Evolutionary conservation across 768 basidiomycete genomes (phyloP).

Genomic region (Podaxis pistillaris): DNA sequence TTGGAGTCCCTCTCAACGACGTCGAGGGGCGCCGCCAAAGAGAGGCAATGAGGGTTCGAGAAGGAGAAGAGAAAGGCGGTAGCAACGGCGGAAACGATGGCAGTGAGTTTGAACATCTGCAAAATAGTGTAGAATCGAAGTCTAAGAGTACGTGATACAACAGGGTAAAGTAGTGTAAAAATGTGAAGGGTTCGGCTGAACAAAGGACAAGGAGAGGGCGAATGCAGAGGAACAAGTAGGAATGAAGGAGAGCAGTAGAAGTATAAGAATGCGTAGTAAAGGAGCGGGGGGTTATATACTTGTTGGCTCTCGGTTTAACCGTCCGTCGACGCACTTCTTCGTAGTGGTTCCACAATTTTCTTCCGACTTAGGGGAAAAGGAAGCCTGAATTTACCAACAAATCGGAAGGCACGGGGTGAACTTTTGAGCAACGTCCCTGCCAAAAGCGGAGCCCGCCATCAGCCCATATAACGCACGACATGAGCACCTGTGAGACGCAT

Average conservation of each 20-base stretch:
- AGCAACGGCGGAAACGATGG: neutral
- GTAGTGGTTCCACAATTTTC: constrained; percentile 2
- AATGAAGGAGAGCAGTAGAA: neutral
- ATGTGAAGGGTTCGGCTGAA: neutral
- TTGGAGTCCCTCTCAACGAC: constrained; percentile 5
- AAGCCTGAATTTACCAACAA: neutral
- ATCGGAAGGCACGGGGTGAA: neutral
- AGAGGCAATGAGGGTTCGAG: neutral
- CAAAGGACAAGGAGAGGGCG: neutral
- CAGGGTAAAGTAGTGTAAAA: neutral
- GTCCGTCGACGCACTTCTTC: neutral
- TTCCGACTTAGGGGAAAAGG: neutral
- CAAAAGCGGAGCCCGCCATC: neutral
- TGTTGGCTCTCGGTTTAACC: neutral
- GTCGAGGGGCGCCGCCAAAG: neutral
- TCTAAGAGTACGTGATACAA: neutral
- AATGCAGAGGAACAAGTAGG: neutral
- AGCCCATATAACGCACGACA: neutral
- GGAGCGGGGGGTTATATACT: neutral
- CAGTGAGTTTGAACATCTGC: neutral
- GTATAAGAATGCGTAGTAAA: neutral
- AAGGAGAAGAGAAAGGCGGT: neutral
- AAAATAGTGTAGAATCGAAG: neutral
- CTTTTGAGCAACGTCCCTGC: neutral
- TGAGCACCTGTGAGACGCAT: neutral